A percentile compares a stretch with the other conserved stretches of the same genome.
These are phyloP conservation scores for Cladophialophora carrionii DNA, from an alignment of 2,329 filamentous ascomycete genomes.

Conservation along the genomic window DNA sequence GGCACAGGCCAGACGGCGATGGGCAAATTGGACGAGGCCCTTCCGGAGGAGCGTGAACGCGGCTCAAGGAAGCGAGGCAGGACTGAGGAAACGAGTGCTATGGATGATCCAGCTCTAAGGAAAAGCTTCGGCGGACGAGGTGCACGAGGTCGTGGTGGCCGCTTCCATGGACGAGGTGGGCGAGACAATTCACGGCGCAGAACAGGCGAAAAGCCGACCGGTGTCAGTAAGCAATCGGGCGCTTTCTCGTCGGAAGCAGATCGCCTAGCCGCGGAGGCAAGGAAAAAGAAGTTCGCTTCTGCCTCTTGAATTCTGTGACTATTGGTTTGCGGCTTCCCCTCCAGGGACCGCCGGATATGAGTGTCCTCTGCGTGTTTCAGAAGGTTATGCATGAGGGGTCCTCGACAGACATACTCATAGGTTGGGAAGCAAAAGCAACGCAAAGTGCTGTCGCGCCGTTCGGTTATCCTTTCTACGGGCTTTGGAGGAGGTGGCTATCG, in stretches of 20 bases:
- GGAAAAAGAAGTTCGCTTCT: conserved; percentile 52
- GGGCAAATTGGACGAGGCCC: conserved; percentile 51
- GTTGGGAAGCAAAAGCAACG: background rate
- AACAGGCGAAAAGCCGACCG: conserved; percentile 40
- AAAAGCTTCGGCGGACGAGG: conserved; percentile 44
- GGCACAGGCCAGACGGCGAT: conserved; percentile 43
- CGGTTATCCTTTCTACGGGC: background rate
- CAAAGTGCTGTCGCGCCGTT: background rate
- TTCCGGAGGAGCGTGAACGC: conserved; percentile 48
- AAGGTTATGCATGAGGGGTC: background rate
- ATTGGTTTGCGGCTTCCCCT: background rate
- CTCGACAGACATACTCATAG: background rate
- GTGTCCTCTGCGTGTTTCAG: background rate
- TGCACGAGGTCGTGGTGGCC: conserved; percentile 36
- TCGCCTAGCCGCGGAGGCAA: conserved; percentile 49
- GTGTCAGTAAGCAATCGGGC: conserved; percentile 31
- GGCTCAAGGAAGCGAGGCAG: conserved; percentile 45
- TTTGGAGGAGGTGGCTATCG: background rate
- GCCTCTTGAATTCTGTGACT: conserved; percentile 14
- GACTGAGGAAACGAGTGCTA: conserved; percentile 43
- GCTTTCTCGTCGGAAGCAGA: conserved; percentile 48
- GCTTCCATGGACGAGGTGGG: conserved; percentile 30
- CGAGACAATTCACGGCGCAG: conserved; percentile 34
- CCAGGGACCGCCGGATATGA: background rate
- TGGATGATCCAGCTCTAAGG: conserved; percentile 48